Percentiles rank a stretch among this genome's conserved stretches.
These are phyloP conservation scores for Pythium pyrilobum DNA, from an alignment of 352 stramenopile species.

Conservation along the genomic window DNA sequence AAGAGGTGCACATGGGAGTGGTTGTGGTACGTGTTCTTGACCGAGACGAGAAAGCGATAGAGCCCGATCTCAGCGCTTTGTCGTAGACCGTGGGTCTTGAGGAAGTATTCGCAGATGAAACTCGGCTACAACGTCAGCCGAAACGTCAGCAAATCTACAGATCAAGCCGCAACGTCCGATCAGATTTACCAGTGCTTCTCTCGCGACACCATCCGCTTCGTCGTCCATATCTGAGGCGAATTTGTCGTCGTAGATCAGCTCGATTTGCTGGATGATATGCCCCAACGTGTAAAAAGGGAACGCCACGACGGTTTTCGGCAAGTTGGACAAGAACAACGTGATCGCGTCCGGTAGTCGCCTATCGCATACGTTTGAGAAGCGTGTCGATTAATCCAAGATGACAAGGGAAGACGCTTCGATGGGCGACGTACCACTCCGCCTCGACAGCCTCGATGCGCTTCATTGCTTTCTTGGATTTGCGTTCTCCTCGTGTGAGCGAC, in stretches of 20 bases:
- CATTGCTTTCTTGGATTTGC: conserved; percentile 45
- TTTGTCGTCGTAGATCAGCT: conserved; percentile 78
- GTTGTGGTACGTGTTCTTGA: conserved; percentile 45
- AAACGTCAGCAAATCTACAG: not conserved
- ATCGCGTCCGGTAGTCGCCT: conserved; percentile 49
- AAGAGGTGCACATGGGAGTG: conserved; percentile 61
- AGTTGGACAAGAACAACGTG: conserved; percentile 60
- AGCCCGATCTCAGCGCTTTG: conserved; percentile 62
- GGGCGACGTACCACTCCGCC: conserved; percentile 34
- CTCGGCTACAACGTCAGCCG: conserved; percentile 25
- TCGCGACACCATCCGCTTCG: conserved; percentile 50
- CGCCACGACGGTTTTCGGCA: conserved; percentile 64
- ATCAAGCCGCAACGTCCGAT: not conserved
- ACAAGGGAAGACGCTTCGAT: not conserved
- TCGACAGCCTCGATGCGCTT: conserved; percentile 42
- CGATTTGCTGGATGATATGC: conserved; percentile 48
- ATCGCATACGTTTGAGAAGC: no score
- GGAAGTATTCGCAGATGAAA: conserved; percentile 70
- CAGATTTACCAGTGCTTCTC: conserved; percentile 38
- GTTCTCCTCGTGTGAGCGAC: conserved; percentile 34
- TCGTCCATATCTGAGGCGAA: conserved; percentile 52
- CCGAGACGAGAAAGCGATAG: conserved; percentile 65
- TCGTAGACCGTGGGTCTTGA: conserved; percentile 57
- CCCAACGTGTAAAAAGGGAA: conserved; percentile 59
- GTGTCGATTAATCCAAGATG: no score